These are phyloP conservation scores for Phyllosticta citrichinensis DNA, from an alignment of 2,329 filamentous ascomycete genomes.

Conservation along the genomic window DNA sequence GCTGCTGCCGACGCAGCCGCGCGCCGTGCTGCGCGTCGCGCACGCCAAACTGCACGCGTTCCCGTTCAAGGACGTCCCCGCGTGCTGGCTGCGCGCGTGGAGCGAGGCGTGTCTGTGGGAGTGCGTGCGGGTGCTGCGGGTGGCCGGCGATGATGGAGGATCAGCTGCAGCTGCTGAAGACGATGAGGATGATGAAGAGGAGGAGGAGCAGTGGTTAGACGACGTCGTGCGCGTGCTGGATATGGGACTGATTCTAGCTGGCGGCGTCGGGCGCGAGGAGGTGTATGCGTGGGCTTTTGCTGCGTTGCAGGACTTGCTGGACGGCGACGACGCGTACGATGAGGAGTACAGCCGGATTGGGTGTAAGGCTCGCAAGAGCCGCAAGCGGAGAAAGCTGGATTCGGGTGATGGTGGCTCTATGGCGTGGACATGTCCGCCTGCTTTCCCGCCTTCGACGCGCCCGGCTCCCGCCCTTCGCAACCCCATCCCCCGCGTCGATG, in stretches of 20 bases:
- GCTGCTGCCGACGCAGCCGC: conserved; percentile 11
- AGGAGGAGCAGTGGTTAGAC: conserved; percentile 38
- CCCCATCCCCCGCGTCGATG: conserved; percentile 1
- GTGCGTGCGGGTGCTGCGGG: conserved; percentile 30
- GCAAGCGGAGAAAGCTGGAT: neutral
- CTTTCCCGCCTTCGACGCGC: conserved; percentile 23
- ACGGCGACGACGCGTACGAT: neutral
- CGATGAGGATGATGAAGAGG: conserved; percentile 16
- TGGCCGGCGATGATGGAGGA: too few species aligned
- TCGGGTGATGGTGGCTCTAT: too few species aligned
- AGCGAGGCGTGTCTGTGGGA: conserved; percentile 60
- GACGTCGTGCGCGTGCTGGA: conserved; percentile 59
- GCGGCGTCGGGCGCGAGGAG: neutral
- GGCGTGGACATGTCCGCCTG: neutral
- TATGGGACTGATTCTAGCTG: conserved; percentile 64
- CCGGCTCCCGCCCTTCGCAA: conserved; percentile 12
- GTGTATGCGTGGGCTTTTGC: conserved; percentile 2
- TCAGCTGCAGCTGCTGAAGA: too few species aligned
- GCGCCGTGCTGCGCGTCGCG: conserved; percentile 47
- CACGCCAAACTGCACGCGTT: conserved; percentile 61
- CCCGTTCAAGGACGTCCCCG: conserved; percentile 55
- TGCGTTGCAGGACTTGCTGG: conserved; percentile 4
- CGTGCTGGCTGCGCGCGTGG: conserved; percentile 61
- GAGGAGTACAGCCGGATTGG: neutral
- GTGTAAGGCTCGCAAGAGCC: too few species aligned